Conservation (phyloP, 768 basidiomycete species). For the Hirschioporus abietinus region DNA sequence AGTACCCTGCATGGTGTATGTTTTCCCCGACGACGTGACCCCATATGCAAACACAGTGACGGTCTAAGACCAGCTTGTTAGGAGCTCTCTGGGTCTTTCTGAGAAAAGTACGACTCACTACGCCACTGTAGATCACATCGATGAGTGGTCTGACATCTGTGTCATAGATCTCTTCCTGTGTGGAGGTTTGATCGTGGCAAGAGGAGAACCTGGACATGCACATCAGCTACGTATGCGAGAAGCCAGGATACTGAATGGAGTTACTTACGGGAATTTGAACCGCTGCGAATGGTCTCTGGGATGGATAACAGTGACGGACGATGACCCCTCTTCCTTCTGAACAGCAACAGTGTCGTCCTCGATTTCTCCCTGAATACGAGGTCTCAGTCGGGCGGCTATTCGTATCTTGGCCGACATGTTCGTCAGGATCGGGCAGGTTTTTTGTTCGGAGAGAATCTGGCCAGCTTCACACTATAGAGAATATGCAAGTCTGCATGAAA, state of each 20-base stretch:
- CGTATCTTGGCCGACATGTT: conserved; percentile 47
- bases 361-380: conserved; percentile 54
- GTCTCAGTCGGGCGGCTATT: conserved; percentile 69
- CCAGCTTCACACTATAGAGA: neutral
- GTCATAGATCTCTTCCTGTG: conserved; percentile 73
- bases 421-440: conserved; percentile 3
- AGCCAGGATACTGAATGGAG: neutral
- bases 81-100: neutral
- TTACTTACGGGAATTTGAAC: conserved; percentile 70
- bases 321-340: conserved; percentile 33
- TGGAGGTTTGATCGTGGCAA: conserved; percentile 66
- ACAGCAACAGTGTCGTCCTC: conserved; percentile 58
- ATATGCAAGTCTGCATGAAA: neutral
- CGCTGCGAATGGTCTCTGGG: conserved; percentile 62
- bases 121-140: conserved; percentile 70
- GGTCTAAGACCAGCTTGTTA: conserved; percentile 38
- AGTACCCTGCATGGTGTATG: conserved; percentile 89
- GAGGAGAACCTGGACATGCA: conserved; percentile 53
- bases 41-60: conserved; percentile 89
- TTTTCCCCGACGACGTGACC: conserved; percentile 88
- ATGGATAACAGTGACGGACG: conserved; percentile 61
- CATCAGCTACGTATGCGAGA: neutral
- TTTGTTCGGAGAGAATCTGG: neutral
- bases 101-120: conserved; percentile 43
- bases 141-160: conserved; percentile 74